Base-by-base conservation (phyloP, 306 rosid genomes). In the Abrus pulchellus region DNA sequence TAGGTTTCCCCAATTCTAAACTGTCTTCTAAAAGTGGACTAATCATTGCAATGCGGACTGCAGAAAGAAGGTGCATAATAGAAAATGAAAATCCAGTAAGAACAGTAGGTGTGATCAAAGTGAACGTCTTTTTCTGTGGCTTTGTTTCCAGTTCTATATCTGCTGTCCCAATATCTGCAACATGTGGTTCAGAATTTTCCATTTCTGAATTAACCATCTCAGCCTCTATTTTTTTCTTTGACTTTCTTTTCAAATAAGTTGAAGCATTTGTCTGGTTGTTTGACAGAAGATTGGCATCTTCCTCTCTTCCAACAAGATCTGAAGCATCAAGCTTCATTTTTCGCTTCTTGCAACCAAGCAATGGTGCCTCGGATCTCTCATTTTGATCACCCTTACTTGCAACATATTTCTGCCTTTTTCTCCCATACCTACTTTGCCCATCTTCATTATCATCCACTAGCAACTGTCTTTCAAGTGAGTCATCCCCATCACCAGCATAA, bases 11-110 rank as follows among this genome's bases (percentile, higher is more conserved):
- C 62, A 68, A 84, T 50, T 81, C 94, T 81, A 89, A 73, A 83
- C 83, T 82, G 74, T 87, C 97, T 81, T 89, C 97, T 13, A 90
- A 81, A 84, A 78, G 86, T 59, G 90, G 92, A 72, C 87, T 88
- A 60, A 90, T 86, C 98, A 93, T 88, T 79, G 99, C 97, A 84
- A 85, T 76, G 77, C 99, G 98, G 61, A 93, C 97, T 64, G 99
- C 99, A 36, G 99, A 89, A 72, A 96, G 98, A 83, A 96, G 98
- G 80, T 92, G 98, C 67, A 96, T 82, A 76, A 93, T 82, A 41
- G 99, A 96, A 86, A 96, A 96, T 53, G 99, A 93, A 88, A 96
- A 96, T 47, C 97, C 98, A 56, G 97, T 87, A 80, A 87, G 99
- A 74, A 96, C 94, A 20, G 98, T 93, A 3, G 99, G 99, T 12